These are phyloP conservation scores for Pouteria glomerata DNA, from an alignment of 148 eudicot species.

Conservation along the genomic window DNA sequence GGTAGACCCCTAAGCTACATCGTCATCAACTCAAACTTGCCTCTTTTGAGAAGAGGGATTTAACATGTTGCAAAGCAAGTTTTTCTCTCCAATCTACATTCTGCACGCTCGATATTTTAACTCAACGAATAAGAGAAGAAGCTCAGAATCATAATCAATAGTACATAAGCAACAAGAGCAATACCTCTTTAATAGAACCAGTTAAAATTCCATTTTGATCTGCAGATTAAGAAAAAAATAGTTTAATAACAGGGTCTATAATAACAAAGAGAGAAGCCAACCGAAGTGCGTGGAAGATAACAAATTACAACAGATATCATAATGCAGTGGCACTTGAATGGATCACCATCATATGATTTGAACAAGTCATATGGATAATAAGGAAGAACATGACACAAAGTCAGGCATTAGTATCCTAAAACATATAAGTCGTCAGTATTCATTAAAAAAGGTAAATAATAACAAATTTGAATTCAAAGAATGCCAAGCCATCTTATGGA, in stretches of 20 bases:
- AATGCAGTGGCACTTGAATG: neutral
- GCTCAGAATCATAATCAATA: neutral
- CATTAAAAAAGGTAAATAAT: neutral
- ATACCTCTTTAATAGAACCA: slow-evolving; percentile 50
- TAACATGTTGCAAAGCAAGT: slow-evolving; percentile 67
- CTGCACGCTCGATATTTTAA: slow-evolving; percentile 31
- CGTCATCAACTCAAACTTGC: slow-evolving; percentile 29
- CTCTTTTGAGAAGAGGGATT: slow-evolving; percentile 71
- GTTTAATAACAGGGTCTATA: neutral
- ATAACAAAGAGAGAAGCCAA: slow-evolving; percentile 4
- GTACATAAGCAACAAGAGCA: neutral
- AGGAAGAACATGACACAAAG: neutral
- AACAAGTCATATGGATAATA: neutral
- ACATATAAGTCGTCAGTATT: neutral
- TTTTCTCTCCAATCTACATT: slow-evolving; percentile 71
- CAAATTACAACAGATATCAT: neutral
- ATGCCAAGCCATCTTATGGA: neutral
- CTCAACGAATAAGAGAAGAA: slow-evolving; percentile 8
- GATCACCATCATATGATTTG: neutral
- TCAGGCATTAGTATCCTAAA: neutral
- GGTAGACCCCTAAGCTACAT: neutral
- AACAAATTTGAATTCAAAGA: neutral
- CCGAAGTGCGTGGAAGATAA: neutral
- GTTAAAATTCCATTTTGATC: slow-evolving; percentile 32
- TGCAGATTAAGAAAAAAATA: slow-evolving; percentile 28